Evolutionary conservation across 495 filamentous ascomycete genomes (phyloP), one percentile per base, ranked within the genome.

Genomic region (Hypomontagnella submonticulosa): DNA sequence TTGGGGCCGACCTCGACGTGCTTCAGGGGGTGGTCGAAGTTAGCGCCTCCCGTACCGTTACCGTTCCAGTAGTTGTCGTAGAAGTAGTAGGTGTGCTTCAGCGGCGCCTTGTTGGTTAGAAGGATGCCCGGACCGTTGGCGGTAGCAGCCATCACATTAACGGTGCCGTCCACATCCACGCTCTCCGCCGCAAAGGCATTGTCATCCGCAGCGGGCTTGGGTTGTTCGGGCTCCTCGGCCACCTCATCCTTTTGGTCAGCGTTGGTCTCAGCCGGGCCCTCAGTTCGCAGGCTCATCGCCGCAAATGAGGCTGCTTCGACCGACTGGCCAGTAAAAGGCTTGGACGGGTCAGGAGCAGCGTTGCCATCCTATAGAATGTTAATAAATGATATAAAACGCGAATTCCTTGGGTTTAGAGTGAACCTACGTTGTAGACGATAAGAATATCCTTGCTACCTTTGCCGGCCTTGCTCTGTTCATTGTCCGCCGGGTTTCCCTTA

Each of bases 61-160:
- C 77, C 79, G 63, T 81, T 80, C 75, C 77, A 78, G 60, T 67
- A 71, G 63, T 79, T 80, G 34, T 77, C 53, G 71, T 75, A 77
- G 71, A 76, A 79, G 57, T 63, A 77, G 64, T 76, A 79, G 0
- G 47, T 66, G 38, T 73, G 50, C 47, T 70, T 49, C 32, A 68
- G 59, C 18, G 16, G 8, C 4, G 75, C 73, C 13, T 71, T 75
- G 42, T 78, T 78, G 47, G 67, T 72, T 4, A 79, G 66, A 20
- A 70, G 61, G 16, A 79, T 77, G 9, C 77, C 77, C 6, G 77
- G 75, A 4, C 72, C 75, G 13, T 41, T 37, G 13, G 59, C 48
- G 32, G 47, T 32, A 12, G 43, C 56, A 19, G 49, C 53, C 54
- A 13, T 30, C 3, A 46, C 43, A 38, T 32, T 19, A 19, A 54